Evolutionary conservation across 805 yeast species (phyloP).

Genomic region (Ogataea wickerhamii): DNA sequence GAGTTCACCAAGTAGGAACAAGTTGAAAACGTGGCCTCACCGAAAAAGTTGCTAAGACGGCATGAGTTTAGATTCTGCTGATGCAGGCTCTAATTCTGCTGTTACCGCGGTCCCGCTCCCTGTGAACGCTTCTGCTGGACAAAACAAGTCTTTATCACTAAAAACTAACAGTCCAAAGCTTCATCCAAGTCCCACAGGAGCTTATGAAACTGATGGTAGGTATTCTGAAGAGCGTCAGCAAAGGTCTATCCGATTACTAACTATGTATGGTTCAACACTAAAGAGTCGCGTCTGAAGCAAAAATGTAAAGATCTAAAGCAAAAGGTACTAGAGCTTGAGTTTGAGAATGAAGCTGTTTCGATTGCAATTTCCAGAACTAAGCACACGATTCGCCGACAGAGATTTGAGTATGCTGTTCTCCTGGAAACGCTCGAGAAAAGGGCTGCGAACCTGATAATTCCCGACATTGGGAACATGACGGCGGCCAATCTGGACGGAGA

Average conservation of each 20-base stretch:
- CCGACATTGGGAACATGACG: conserved; percentile 21
- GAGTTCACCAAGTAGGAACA: too few relatives aligned
- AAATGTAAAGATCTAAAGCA: conserved; percentile 71
- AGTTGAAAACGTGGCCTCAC: too few relatives aligned
- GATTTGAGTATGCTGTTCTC: conserved; percentile 78
- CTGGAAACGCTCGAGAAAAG: conserved; percentile 74
- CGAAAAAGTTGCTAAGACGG: too few relatives aligned
- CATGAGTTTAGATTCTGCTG: conserved; percentile 1
- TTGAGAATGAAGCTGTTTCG: conserved; percentile 70
- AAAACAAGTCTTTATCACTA: background rate
- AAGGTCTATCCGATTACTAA: too few relatives aligned
- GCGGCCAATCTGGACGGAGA: conserved; percentile 26
- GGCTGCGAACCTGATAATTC: conserved; percentile 30
- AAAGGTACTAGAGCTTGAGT: conserved; percentile 69
- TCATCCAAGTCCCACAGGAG: background rate
- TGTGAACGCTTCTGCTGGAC: background rate
- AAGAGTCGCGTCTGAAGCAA: conserved; percentile 45
- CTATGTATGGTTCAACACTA: too few relatives aligned
- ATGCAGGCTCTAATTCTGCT: background rate
- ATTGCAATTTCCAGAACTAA: conserved; percentile 76
- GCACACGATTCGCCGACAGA: conserved; percentile 67
- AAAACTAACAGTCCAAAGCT: background rate
- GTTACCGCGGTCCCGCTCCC: background rate
- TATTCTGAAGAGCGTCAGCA: conserved; percentile 2
- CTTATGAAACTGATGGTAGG: conserved; percentile 2